A percentile compares a stretch with the other conserved stretches of the same genome.
These are phyloP conservation scores for Metschnikowia kunwiensis DNA, from an alignment of 805 yeast genomes.

Conservation along the genomic window DNA sequence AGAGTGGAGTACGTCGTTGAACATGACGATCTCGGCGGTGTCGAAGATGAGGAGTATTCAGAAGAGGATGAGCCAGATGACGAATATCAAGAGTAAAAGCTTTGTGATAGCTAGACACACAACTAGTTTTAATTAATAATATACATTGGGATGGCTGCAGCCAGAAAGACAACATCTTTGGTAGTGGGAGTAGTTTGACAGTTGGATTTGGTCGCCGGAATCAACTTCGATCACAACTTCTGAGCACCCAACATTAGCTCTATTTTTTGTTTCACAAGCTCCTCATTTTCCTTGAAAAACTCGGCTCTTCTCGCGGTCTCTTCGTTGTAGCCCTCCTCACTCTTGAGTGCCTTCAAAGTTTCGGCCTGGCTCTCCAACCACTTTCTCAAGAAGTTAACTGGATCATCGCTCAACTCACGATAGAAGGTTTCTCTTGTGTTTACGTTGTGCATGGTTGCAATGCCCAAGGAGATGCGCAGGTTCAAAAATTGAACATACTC, in stretches of 20 bases:
- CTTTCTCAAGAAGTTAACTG: constrained; percentile 66
- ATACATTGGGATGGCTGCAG: constrained; percentile 1
- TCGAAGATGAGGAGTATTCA: constrained; percentile 13
- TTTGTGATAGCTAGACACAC: too few species aligned
- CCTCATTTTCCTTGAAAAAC: constrained; percentile 68
- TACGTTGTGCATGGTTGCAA: constrained; percentile 52
- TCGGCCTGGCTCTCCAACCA: constrained; percentile 81
- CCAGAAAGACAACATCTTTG: too few species aligned
- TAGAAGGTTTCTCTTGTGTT: constrained; percentile 75
- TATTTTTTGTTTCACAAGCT: constrained; percentile 69
- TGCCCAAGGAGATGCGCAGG: constrained; percentile 45
- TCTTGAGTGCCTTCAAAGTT: constrained; percentile 78
- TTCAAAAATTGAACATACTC: constrained; percentile 41
- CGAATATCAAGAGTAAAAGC: constrained; percentile 10
- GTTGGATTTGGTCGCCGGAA: neutral
- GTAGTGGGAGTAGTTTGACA: too few species aligned
- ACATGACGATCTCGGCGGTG: constrained; percentile 8
- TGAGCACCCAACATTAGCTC: constrained; percentile 64
- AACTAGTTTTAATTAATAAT: too few species aligned
- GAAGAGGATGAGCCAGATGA: constrained; percentile 17
- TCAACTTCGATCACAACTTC: constrained; percentile 16
- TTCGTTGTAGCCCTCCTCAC: constrained; percentile 88
- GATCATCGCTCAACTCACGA: constrained; percentile 68
- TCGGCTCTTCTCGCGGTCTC: constrained; percentile 82
- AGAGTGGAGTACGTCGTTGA: constrained; percentile 15